phyloP scores from a whole-genome alignment of 768 basidiomycete species.

The Lyophyllum decastes region DNA sequence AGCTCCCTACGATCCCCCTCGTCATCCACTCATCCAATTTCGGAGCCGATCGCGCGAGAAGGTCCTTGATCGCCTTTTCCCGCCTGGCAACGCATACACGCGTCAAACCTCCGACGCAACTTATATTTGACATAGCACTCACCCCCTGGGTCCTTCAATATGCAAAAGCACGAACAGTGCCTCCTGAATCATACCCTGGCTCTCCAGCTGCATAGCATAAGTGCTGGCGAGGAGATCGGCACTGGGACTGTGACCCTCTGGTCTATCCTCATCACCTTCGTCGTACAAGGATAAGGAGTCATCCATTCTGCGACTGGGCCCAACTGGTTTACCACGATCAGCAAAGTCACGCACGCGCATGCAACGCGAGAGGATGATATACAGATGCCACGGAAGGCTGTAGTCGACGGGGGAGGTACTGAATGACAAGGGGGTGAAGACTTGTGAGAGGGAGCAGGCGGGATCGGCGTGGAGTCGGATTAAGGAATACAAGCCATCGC shows the following conservation, averaged over 20 bases:
- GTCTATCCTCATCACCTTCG: slow-evolving; percentile 43
- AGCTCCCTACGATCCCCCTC: slow-evolving; percentile 68
- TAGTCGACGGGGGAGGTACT: slow-evolving; percentile 76
- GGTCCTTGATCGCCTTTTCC: slow-evolving; percentile 77
- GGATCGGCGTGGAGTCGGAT: slow-evolving; percentile 79
- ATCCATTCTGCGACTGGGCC: slow-evolving; percentile 27
- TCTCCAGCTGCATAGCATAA: slow-evolving; percentile 88
- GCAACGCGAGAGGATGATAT: slow-evolving; percentile 81
- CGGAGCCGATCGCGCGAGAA: slow-evolving; percentile 70
- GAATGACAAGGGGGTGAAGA: slow-evolving; percentile 75
- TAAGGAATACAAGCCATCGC: slow-evolving; percentile 81
- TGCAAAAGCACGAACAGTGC: slow-evolving; percentile 90
- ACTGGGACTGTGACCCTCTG: slow-evolving; percentile 78
- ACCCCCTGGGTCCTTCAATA: slow-evolving; percentile 81
- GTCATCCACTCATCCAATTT: slow-evolving; percentile 73
- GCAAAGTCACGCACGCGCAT: slow-evolving; percentile 84
- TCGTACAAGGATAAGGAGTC: slow-evolving; percentile 26
- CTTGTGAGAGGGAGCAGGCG: slow-evolving; percentile 64
- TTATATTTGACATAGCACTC: slow-evolving; percentile 28
- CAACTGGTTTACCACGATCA: slow-evolving; percentile 65
- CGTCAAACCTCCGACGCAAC: background rate
- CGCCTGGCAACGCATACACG: slow-evolving; percentile 50
- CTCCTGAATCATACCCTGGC: slow-evolving; percentile 77
- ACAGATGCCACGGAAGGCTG: slow-evolving; percentile 90
- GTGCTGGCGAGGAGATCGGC: slow-evolving; percentile 82